Conservation (phyloP, 768 basidiomycete genomes). For the Tricholoma saponaceum region DNA sequence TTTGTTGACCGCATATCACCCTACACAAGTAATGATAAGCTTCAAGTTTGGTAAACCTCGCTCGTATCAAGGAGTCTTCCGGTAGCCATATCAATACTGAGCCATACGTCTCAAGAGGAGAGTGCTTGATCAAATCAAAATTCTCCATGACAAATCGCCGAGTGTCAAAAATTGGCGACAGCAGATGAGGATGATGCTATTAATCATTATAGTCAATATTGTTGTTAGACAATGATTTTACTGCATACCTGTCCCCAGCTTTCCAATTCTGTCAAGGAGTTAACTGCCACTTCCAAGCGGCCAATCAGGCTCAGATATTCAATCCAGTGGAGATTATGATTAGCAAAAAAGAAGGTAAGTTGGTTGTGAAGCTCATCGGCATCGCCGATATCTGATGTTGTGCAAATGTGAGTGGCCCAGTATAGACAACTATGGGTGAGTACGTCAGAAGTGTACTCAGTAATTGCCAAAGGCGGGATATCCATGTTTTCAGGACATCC, state of each 20-base stretch:
- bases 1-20: too few relatives aligned
- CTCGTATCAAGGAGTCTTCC: too few relatives aligned
- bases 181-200: background rate
- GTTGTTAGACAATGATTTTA: background rate
- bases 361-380: background rate
- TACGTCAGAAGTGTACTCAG: background rate
- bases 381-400: background rate
- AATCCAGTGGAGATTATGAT: constrained; percentile 5
- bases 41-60: too few relatives aligned
- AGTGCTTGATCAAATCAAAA: too few relatives aligned
- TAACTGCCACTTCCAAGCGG: background rate
- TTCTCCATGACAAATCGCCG: too few relatives aligned
- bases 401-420: constrained; percentile 6
- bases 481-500: background rate
- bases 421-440: constrained; percentile 4
- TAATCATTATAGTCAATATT: background rate
- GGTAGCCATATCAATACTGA: too few relatives aligned
- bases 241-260: constrained; percentile 2
- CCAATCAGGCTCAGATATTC: constrained; percentile 4
- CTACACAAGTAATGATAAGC: too few relatives aligned
- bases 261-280: constrained; percentile 1
- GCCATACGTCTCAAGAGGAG: too few relatives aligned
- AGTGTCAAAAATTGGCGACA: background rate
- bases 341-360: constrained; percentile 3
- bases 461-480: background rate